A percentile compares a stretch with the other conserved stretches of the same genome.
These are phyloP conservation scores for Aspergillus asperescens DNA, from an alignment of 495 filamentous ascomycete species.

Conservation along the genomic window DNA sequence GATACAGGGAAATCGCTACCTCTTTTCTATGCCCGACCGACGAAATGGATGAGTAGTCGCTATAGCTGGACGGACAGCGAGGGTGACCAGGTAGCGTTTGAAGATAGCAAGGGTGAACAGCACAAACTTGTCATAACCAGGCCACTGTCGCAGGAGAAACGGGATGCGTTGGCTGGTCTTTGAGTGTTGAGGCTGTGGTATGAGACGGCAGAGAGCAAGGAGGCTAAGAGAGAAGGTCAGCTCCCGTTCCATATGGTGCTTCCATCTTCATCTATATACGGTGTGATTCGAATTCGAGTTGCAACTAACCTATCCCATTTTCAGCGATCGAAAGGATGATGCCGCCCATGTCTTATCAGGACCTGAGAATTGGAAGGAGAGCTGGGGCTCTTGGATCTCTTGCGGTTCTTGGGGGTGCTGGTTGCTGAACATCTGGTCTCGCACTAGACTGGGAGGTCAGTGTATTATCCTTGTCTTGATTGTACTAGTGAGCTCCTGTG, in stretches of 20 bases:
- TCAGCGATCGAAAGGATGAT: neutral
- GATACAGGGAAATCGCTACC: neutral
- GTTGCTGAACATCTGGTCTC: neutral
- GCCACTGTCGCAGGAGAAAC: slow-evolving; percentile 3
- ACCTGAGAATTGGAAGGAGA: neutral
- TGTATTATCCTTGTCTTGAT: too few relatives aligned
- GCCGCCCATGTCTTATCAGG: neutral
- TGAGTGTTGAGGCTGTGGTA: slow-evolving; percentile 20
- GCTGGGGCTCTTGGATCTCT: neutral
- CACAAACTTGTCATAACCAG: slow-evolving; percentile 8
- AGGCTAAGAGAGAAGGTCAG: slow-evolving; percentile 19
- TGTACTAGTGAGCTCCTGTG: too few relatives aligned
- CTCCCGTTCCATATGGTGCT: too few relatives aligned
- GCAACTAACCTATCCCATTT: neutral
- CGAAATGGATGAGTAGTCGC: slow-evolving; percentile 7
- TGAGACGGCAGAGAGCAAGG: slow-evolving; percentile 16
- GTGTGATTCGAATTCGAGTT: too few relatives aligned
- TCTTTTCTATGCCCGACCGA: neutral
- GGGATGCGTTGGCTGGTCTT: slow-evolving; percentile 16
- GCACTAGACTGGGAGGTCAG: too few relatives aligned
- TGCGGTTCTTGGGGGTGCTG: neutral
- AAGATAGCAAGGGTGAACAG: slow-evolving; percentile 7
- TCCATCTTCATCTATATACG: too few relatives aligned
- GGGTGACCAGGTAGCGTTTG: slow-evolving; percentile 10
- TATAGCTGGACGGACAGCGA: slow-evolving; percentile 13